Evolutionary conservation across 768 basidiomycete genomes (phyloP), one percentile per base, ranked within the genome.

Genomic region (Trametes gibbosa): DNA sequence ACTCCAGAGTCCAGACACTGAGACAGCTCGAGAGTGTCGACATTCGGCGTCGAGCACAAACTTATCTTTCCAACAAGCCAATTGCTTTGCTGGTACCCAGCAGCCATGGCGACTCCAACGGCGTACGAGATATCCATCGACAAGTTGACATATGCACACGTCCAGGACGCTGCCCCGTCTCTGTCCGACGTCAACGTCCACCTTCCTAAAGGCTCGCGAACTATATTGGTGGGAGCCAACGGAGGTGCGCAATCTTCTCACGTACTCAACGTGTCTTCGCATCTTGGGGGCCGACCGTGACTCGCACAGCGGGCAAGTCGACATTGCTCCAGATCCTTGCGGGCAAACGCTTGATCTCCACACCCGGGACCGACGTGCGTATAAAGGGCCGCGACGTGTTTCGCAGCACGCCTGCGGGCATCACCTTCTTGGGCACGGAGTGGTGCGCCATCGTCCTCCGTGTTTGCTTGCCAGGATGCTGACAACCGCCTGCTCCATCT

Each of bases 241-340:
- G 96, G 96, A 74, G 95, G 94, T 91, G 54, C 60, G 84, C 57
- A 14, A 1, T 32, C 13, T 34, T 32, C 9, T 21, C 2, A 32
- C 41, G 6, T 17, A 4, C 21, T 40, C 3, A 43, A 48, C 34
- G 19, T 39, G 52, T 46, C 37, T 56, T 16, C 19, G 42, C 35
- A 19, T 47, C 7, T 37, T 50, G 35, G 35, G 10, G 27, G 13
- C 5, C 16, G 37, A 41, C 43, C 21, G 19, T n/a, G 13, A 27
- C 24, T 2, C 35, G 37, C 59, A 24, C 64, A 89, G 89, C 92
- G 50, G 96, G 96, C 9, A 98, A 99, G 74, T 95, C 94, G n/a
- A 98, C 96, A 5, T 78, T 99, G 13, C 80, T 99, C 17, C 91
- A 96, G 68, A 89, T 98, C 56, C 81, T 98, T 6, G 96, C 96